Evolutionary conservation across 2,329 filamentous ascomycete genomes (phyloP).

Genomic region (Aspergillus spinulosporus): DNA sequence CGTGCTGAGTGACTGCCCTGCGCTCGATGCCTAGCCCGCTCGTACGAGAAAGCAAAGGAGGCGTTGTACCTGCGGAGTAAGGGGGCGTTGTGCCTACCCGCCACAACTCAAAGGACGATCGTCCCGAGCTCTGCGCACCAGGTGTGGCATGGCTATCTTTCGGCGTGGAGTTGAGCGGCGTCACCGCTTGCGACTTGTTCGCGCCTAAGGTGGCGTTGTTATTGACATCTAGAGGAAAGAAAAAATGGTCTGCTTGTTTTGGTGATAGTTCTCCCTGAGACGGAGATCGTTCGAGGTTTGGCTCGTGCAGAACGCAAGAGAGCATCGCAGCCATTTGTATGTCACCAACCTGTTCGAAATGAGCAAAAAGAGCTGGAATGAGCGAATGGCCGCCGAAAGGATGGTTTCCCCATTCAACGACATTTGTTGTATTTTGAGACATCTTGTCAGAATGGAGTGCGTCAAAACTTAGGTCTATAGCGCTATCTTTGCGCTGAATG

Average conservation of each 20-base stretch:
- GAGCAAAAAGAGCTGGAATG: conserved; percentile 58
- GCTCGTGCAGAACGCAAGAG: conserved; percentile 59
- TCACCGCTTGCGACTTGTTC: conserved; percentile 44
- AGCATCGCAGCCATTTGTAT: conserved; percentile 67
- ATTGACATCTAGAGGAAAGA: conserved; percentile 51
- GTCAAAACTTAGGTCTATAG: conserved; percentile 35
- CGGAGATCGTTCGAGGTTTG: conserved; percentile 43
- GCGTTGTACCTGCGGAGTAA: conserved; percentile 55
- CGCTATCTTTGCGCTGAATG: conserved; percentile 39
- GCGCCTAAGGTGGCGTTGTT: conserved; percentile 44
- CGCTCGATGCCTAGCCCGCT: conserved; percentile 42
- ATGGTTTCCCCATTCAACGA: conserved; percentile 59
- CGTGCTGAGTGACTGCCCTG: conserved; percentile 43
- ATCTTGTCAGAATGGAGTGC: conserved; percentile 34
- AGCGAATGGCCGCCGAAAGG: conserved; percentile 58
- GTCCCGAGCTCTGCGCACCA: conserved; percentile 48
- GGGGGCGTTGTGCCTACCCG: conserved; percentile 52
- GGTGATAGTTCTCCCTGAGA: conserved; percentile 27
- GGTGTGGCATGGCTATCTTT: conserved; percentile 34
- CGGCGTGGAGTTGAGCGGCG: conserved; percentile 35
- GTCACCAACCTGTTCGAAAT: conserved; percentile 62
- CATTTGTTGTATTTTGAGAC: conserved; percentile 41
- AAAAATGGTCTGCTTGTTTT: conserved; percentile 46
- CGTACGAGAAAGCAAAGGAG: conserved; percentile 48
- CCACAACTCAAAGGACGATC: conserved; percentile 54